Evolutionary conservation across 768 basidiomycete species (phyloP), one percentile per base, ranked within the genome.

Genomic region (Psilocybe cyanescens): DNA sequence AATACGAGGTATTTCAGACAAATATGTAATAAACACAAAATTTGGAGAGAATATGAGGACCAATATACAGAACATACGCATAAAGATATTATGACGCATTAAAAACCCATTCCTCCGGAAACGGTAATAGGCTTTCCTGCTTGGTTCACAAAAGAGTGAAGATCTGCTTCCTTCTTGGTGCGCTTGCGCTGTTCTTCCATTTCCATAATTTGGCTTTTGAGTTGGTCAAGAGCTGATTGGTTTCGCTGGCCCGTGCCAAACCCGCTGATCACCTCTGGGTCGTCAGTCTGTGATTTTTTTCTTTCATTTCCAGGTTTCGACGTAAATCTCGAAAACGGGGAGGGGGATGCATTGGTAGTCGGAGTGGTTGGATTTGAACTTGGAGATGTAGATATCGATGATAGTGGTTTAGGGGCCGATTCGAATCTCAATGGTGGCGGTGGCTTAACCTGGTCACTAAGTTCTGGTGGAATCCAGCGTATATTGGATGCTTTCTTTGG

Each of bases 401-500:
- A 24, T 37, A 35, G 31, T 53, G 51, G 33, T 8, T 17, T 53
- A 4, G 30, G 41, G 7, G 41, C 41, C 11, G 8, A 12, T 11
- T 44, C 41, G 41, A 44, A 44, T 2, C n/a, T 28, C 28, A 51
- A 44, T 37, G 6, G 28, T 19, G 48, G 14, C 54, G 50, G 47
- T 8, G 58, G 46, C 30, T 31, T 12, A 39, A 17, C 17, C 6
- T 48, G 24, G 5, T 45, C 55, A 8, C 44, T 17, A n/a, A 37
- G 8, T 24, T 33, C 33, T 11, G 17, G 17, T 8, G 56, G 33
- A 17, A 65, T 57, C 64, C 64, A 65, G 33, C 57, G 60, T 4
- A 65, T 51, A 45, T 58, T 65, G 4, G 64, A 39, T 8, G 57
- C 56, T 37, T 65, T 60, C 41, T 61, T 65, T 12, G 64, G 64